Evolutionary conservation across 1,139 yeast species (phyloP).

Genomic region (Debaryomyces subglobosus): DNA sequence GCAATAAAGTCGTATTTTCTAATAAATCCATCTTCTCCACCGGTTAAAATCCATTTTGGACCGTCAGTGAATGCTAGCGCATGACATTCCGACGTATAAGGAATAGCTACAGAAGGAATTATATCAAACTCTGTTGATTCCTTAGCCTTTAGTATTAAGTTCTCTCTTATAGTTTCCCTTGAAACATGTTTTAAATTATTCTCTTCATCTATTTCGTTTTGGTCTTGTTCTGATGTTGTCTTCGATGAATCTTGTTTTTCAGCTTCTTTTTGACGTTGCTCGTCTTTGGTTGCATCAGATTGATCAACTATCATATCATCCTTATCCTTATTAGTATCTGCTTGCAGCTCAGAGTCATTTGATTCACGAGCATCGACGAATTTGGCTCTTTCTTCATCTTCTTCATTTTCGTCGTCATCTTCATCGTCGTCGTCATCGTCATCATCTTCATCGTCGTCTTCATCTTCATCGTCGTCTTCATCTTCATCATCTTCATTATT

Average conservation of each 20-base stretch:
- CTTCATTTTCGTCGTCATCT: slow-evolving; percentile 19
- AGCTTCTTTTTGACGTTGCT: slow-evolving; percentile 20
- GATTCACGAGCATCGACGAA: slow-evolving; percentile 8
- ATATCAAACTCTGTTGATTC: slow-evolving; percentile 57
- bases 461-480: slow-evolving; percentile 21
- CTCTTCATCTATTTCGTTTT: slow-evolving; percentile 6
- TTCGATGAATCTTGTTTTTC: slow-evolving; percentile 12
- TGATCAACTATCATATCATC: slow-evolving; percentile 19
- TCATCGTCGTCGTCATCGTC: slow-evolving; percentile 19
- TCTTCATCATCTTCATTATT: slow-evolving; percentile 22
- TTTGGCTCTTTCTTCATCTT: slow-evolving; percentile 25
- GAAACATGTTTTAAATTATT: slow-evolving; percentile 3
- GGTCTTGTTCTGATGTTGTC: slow-evolving; percentile 15
- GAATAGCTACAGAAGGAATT: slow-evolving; percentile 72
- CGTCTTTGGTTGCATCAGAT: slow-evolving; percentile 21
- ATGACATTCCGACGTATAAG: slow-evolving; percentile 71
- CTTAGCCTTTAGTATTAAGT: slow-evolving; percentile 45
- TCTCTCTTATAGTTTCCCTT: slow-evolving; percentile 32
- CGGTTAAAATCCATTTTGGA: slow-evolving; percentile 86
- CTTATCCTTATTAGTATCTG: slow-evolving; percentile 19
- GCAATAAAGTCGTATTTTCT: slow-evolving; percentile 85
- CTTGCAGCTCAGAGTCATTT: slow-evolving; percentile 15
- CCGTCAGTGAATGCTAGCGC: slow-evolving; percentile 80
- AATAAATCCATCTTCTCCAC: slow-evolving; percentile 96
- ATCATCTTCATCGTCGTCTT: slow-evolving; percentile 18